These are phyloP conservation scores for Datura wrightii DNA, from an alignment of 257 asterid species.

Conservation along the genomic window DNA sequence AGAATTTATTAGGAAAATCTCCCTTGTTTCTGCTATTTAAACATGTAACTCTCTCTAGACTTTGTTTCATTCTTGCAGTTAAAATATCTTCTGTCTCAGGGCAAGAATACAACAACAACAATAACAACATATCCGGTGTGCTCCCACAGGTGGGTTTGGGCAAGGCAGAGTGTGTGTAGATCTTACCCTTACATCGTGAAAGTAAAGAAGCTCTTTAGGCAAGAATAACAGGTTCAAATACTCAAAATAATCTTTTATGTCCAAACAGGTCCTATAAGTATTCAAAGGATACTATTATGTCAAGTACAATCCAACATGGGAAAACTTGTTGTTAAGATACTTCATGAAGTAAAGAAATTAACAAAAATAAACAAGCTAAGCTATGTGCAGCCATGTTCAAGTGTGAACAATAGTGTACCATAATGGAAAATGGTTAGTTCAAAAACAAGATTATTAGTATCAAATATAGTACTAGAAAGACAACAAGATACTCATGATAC, in stretches of 20 bases:
- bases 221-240: neutral
- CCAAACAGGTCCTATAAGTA: neutral
- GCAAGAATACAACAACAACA: neutral
- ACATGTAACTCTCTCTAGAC: constrained; percentile 38
- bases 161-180: too few relatives aligned
- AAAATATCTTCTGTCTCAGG: neutral
- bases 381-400: too few relatives aligned
- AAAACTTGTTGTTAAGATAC: too few relatives aligned
- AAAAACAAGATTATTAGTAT: neutral
- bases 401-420: neutral
- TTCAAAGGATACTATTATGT: too few relatives aligned
- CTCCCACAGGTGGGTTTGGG: too few relatives aligned
- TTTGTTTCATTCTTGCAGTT: neutral
- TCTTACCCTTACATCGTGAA: too few relatives aligned
- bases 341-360: too few relatives aligned
- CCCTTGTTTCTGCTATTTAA: constrained; percentile 24
- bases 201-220: too few relatives aligned
- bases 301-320: too few relatives aligned
- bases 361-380: too few relatives aligned
- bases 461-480: neutral
- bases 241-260: neutral
- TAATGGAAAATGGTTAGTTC: neutral
- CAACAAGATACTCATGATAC: neutral
- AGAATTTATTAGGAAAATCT: constrained; percentile 40
- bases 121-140: too few relatives aligned